A percentile compares a stretch with the other conserved stretches of the same genome.
phyloP scores from a whole-genome alignment of 169 alveolate genomes.

The Eimeria praecox region DNA sequence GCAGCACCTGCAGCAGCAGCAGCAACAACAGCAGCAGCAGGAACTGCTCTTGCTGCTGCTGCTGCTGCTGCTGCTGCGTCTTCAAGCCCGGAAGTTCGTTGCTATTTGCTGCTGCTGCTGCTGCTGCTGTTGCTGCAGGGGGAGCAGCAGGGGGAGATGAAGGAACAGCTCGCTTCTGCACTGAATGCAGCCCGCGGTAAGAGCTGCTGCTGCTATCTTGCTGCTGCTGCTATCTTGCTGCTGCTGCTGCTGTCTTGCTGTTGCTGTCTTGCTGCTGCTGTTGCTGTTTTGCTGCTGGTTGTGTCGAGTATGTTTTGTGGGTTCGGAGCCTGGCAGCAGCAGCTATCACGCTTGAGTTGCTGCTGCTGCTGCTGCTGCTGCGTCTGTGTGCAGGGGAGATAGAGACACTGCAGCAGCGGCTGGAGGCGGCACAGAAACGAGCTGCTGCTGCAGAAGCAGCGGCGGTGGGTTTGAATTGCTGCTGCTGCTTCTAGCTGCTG shows the following conservation, averaged over 20 bases:
- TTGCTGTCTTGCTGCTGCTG: conserved; percentile 46
- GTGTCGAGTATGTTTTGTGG: no score
- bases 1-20: no score
- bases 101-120: conserved; percentile 32
- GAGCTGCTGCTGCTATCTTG: not conserved
- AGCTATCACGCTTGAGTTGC: no score
- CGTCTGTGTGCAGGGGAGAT: conserved; percentile 15
- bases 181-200: conserved; percentile 17
- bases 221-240: conserved; percentile 10
- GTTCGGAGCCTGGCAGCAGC: no score
- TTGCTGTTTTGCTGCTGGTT: no score
- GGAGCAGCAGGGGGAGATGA: conserved; percentile 1
- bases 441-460: not conserved
- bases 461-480: conserved; percentile 10
- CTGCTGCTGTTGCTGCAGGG: conserved; percentile 47
- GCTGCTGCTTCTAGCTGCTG: not conserved
- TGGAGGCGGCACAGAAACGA: not conserved
- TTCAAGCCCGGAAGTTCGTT: not conserved
- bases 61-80: conserved; percentile 8
- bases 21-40: no score
- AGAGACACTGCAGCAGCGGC: not conserved
- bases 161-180: not conserved
- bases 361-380: conserved; percentile 49
- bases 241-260: conserved; percentile 28
- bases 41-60: conserved; percentile 37